Evolutionary conservation across 1,284 basidiomycete genomes (phyloP).

Genomic region (Rhodofomes roseus): DNA sequence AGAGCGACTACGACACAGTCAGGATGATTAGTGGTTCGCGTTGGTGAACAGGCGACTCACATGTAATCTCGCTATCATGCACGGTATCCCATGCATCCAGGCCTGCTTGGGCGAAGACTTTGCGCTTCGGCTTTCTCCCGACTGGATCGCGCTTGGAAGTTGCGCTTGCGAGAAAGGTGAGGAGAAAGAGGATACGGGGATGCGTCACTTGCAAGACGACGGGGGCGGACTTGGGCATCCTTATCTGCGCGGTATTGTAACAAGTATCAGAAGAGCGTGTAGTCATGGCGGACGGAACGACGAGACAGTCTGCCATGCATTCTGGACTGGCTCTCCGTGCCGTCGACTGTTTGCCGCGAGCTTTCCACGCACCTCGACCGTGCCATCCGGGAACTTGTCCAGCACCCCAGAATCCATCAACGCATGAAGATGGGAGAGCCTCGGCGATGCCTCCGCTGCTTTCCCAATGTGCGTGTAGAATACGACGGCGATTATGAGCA

Average conservation of each 20-base stretch:
- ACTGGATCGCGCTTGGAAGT: slow-evolving; percentile 67
- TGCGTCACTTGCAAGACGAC: slow-evolving; percentile 60
- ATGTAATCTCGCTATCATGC: slow-evolving; percentile 35
- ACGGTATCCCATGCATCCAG: slow-evolving; percentile 49
- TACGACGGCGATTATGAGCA: slow-evolving; percentile 54
- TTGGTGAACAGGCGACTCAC: slow-evolving; percentile 10
- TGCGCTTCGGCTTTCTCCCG: slow-evolving; percentile 67
- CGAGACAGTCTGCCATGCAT: not conserved
- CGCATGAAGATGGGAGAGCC: slow-evolving; percentile 55
- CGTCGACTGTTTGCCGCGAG: not conserved
- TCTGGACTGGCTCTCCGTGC: too few relatives aligned
- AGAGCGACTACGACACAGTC: slow-evolving; percentile 29
- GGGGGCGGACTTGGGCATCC: slow-evolving; percentile 33
- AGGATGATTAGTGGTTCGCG: not conserved
- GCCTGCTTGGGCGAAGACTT: slow-evolving; percentile 63
- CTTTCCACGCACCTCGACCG: slow-evolving; percentile 40
- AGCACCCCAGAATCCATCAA: slow-evolving; percentile 57
- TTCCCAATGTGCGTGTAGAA: slow-evolving; percentile 56
- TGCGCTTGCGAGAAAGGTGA: slow-evolving; percentile 63
- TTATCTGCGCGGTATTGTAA: slow-evolving; percentile 34
- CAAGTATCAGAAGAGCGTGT: not conserved
- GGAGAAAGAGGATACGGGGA: slow-evolving; percentile 56
- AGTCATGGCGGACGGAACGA: not conserved
- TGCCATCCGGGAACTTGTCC: slow-evolving; percentile 43
- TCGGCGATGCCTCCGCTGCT: slow-evolving; percentile 37